These are phyloP conservation scores for Hericium coralloides DNA, from an alignment of 768 basidiomycete species.

Conservation along the genomic window DNA sequence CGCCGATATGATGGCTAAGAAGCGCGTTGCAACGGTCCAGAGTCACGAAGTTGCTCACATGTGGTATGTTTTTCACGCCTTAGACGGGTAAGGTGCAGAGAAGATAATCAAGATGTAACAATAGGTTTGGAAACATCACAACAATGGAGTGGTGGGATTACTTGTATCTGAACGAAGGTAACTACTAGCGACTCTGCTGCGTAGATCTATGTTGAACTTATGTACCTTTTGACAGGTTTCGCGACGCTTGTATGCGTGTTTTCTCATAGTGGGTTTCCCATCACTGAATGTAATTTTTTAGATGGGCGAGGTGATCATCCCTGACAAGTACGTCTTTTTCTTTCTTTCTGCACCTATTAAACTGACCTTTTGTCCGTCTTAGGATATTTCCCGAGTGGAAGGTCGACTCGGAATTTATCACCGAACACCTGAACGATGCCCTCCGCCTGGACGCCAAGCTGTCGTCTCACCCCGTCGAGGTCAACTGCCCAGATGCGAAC, in stretches of 20 bases:
- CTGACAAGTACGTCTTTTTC: constrained; percentile 3
- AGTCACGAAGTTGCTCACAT: constrained; percentile 85
- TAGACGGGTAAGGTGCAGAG: background rate
- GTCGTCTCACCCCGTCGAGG: constrained; percentile 90
- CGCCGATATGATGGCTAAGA: constrained; percentile 64
- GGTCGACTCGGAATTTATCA: constrained; percentile 73
- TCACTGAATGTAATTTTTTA: constrained; percentile 18
- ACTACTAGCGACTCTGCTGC: constrained; percentile 41
- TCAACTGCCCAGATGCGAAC: constrained; percentile 80
- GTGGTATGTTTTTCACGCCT: constrained; percentile 37
- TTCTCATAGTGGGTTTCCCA: background rate
- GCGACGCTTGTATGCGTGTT: constrained; percentile 50
- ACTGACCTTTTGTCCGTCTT: no score
- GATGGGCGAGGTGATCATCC: constrained; percentile 40
- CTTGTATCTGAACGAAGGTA: constrained; percentile 78
- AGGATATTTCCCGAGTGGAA: constrained; percentile 84
- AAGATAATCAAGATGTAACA: constrained; percentile 8
- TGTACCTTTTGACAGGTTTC: constrained; percentile 60
- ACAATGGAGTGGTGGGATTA: constrained; percentile 94
- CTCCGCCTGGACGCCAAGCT: constrained; percentile 75
- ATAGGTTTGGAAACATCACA: constrained; percentile 85
- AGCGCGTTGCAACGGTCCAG: constrained; percentile 68
- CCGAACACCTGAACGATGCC: constrained; percentile 66
- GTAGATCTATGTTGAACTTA: constrained; percentile 1
- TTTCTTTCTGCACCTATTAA: background rate